These are phyloP conservation scores for Xylaria sp. DNA, from an alignment of 2,329 filamentous ascomycete genomes.

Conservation along the genomic window DNA sequence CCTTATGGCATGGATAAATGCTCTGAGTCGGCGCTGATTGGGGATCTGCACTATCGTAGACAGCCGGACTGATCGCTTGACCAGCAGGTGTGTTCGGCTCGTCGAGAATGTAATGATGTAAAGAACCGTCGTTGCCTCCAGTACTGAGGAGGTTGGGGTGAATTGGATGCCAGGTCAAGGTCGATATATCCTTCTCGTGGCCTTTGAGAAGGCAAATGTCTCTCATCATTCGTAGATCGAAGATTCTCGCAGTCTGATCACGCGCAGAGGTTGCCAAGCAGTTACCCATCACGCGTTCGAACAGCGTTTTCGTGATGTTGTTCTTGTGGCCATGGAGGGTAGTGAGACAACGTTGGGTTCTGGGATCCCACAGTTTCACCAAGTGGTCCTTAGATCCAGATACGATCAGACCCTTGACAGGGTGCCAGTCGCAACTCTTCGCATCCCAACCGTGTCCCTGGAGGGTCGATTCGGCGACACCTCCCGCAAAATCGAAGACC, in stretches of 20 bases:
- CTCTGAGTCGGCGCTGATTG: slow-evolving; percentile 75
- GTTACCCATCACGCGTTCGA: slow-evolving; percentile 77
- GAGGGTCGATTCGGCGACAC: slow-evolving; percentile 74
- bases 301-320: slow-evolving; percentile 86
- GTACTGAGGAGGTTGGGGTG: slow-evolving; percentile 86
- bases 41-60: slow-evolving; percentile 80
- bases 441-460: slow-evolving; percentile 98
- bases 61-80: slow-evolving; percentile 64
- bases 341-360: slow-evolving; percentile 81
- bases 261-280: slow-evolving; percentile 88
- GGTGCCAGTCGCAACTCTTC: slow-evolving; percentile 96
- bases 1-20: slow-evolving; percentile 84
- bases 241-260: slow-evolving; percentile 88
- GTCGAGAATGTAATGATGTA: slow-evolving; percentile 93
- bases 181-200: slow-evolving; percentile 94
- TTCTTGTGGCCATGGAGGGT: slow-evolving; percentile 97
- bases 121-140: slow-evolving; percentile 80
- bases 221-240: slow-evolving; percentile 96
- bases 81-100: slow-evolving; percentile 82
- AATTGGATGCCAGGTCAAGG: slow-evolving; percentile 87
- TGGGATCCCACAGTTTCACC: slow-evolving; percentile 97
- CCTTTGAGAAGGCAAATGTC: slow-evolving; percentile 90
- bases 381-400: slow-evolving; percentile 97
- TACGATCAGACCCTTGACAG: slow-evolving; percentile 85
- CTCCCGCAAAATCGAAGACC: slow-evolving; percentile 91